Evolutionary conservation across 2,329 filamentous ascomycete species (phyloP).

Genomic region (Clonostachys byssicola): DNA sequence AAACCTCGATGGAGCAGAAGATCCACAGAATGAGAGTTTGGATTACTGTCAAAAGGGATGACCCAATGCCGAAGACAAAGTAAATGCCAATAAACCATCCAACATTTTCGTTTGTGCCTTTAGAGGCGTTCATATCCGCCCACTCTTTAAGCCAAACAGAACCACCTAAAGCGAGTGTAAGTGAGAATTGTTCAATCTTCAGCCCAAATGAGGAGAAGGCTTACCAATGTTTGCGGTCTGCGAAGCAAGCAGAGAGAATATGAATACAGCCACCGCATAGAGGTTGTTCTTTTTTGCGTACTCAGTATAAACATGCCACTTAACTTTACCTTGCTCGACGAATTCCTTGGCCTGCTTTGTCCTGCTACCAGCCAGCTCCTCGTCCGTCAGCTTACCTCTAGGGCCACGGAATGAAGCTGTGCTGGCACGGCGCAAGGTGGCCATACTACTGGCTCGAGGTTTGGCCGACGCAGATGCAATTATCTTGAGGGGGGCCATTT

Average conservation of each 20-base stretch:
- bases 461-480: slow-evolving; percentile 43
- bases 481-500: slow-evolving; percentile 70
- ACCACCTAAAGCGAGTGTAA: slow-evolving; percentile 46
- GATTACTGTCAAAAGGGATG: slow-evolving; percentile 77
- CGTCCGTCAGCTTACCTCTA: slow-evolving; percentile 78
- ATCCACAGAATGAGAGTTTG: slow-evolving; percentile 98
- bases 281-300: slow-evolving; percentile 96
- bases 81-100: slow-evolving; percentile 94
- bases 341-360: slow-evolving; percentile 86
- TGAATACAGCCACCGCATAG: slow-evolving; percentile 75
- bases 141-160: slow-evolving; percentile 93
- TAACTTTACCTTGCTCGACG: slow-evolving; percentile 93
- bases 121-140: slow-evolving; percentile 72
- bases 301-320: slow-evolving; percentile 87
- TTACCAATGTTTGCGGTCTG: slow-evolving; percentile 78
- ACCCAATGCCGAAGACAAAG: slow-evolving; percentile 88
- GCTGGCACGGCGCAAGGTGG: slow-evolving; percentile 83
- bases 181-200: background rate
- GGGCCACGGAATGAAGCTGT: slow-evolving; percentile 86
- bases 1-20: slow-evolving; percentile 95
- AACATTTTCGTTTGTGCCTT: slow-evolving; percentile 67
- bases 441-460: slow-evolving; percentile 64
- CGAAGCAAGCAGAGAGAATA: slow-evolving; percentile 70
- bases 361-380: slow-evolving; percentile 71
- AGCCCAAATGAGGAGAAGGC: slow-evolving; percentile 15